Evolutionary conservation across 768 basidiomycete genomes (phyloP), one percentile per base, ranked within the genome.

Genomic region (Russula griseocarnosa): DNA sequence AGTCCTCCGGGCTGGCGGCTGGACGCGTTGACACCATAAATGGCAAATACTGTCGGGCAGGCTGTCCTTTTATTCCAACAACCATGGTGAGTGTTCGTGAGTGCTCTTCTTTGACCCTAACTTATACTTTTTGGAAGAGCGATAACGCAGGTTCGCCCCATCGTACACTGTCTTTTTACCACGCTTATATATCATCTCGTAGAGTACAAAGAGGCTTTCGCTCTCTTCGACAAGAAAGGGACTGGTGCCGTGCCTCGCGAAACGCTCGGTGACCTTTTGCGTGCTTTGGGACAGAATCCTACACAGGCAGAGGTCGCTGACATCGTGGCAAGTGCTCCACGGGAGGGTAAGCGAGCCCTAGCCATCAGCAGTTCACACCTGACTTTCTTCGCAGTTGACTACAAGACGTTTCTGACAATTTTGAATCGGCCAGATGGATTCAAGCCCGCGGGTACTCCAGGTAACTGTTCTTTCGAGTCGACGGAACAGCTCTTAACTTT

Each of bases 181-280:
- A 44, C 38, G 6, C 22, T 44, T 51, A 63, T 55, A 60, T 36
- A 20, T 58, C 55, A 58, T 32, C 24, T 59, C 44, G 14, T 60
- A 92, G 94, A 95, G 77, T 95, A 95, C 81, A 92, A 93, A 72
- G 94, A 98, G 76, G 95, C 95, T 2, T 98, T 98, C 71, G 94
- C 97, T 51, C 86, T 99, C 36, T 98, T 98, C 75, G 97, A 99
- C 79, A 98, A 98, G 79, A 87, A 87, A 69, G 97, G 97, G 42
- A 92, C 89, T 2, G 94, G 94, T 18, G 82, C 89, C 16, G 92
- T 99, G 34, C 90, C 94, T 0, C 79, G 90, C 3, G 90, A 94
- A 66, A 88, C 87, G 0, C 78, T 99, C 1, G 97, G 97, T 10
- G 96, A 98, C 74, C 83, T 99, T 11, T 78, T 99, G 18, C 85